A percentile compares a stretch with the other conserved stretches of the same genome.
phyloP scores from a whole-genome alignment of 2,329 filamentous ascomycete genomes.

The Dactylonectria macrodidyma region DNA sequence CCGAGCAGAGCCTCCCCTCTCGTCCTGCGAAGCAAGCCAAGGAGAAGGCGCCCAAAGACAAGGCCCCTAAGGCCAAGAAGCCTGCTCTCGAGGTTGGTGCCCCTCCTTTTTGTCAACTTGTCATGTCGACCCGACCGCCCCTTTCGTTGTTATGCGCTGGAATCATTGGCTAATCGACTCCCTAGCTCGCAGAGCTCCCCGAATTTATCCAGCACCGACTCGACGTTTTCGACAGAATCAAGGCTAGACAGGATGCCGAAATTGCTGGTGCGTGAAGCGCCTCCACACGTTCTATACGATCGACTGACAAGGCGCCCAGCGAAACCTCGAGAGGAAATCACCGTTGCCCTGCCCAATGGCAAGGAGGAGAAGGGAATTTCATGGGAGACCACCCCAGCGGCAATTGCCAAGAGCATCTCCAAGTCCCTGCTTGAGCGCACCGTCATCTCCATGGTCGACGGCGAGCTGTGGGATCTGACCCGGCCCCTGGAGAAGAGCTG shows the following conservation, averaged over 20 bases:
- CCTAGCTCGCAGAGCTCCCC: conserved; percentile 66
- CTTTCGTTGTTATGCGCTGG: conserved; percentile 16
- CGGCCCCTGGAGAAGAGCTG: conserved; percentile 91
- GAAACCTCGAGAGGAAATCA: conserved; percentile 82
- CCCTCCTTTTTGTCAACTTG: conserved; percentile 45
- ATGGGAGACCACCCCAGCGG: conserved; percentile 91
- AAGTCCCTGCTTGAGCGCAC: conserved; percentile 90
- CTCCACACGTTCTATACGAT: conserved; percentile 17
- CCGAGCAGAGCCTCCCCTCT: conserved; percentile 53
- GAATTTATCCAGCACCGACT: conserved; percentile 88
- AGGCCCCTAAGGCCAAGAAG: conserved; percentile 70
- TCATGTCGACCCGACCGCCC: conserved; percentile 44
- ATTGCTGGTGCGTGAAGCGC: conserved; percentile 60
- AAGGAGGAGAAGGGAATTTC: conserved; percentile 81
- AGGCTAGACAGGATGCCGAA: conserved; percentile 86
- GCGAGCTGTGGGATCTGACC: conserved; percentile 91
- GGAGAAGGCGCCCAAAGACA: conserved; percentile 49
- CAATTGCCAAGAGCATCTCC: conserved; percentile 83
- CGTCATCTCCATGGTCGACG: conserved; percentile 89
- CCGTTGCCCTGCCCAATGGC: conserved; percentile 81
- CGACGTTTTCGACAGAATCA: conserved; percentile 89
- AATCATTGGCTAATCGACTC: conserved; percentile 40
- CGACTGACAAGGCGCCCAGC: conserved; percentile 57
- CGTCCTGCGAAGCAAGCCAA: conserved; percentile 54
- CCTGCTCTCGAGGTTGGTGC: conserved; percentile 65